These are phyloP conservation scores for Wickerhamomyces bovis DNA, from an alignment of 805 yeast species.

Conservation along the genomic window DNA sequence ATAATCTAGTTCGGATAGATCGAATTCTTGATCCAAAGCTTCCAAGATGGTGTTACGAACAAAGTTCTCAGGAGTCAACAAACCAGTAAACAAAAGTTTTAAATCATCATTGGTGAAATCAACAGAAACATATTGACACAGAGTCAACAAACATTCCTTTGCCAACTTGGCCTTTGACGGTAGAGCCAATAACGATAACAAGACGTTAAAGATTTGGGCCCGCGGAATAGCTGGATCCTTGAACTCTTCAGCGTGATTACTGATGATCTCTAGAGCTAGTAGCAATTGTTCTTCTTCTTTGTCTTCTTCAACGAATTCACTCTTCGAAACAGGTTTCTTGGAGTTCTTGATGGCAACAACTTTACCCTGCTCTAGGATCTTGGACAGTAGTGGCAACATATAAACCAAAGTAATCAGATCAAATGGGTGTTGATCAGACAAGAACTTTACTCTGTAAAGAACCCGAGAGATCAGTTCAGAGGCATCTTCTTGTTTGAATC, in stretches of 20 bases:
- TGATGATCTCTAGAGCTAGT: slow-evolving; percentile 69
- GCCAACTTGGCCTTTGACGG: slow-evolving; percentile 77
- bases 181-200: slow-evolving; percentile 61
- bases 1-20: slow-evolving; percentile 37
- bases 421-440: slow-evolving; percentile 66
- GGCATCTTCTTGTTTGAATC: slow-evolving; percentile 45
- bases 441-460: slow-evolving; percentile 67
- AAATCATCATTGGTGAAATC: slow-evolving; percentile 54
- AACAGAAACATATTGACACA: slow-evolving; percentile 72
- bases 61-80: slow-evolving; percentile 57
- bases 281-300: slow-evolving; percentile 84
- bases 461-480: slow-evolving; percentile 54
- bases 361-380: slow-evolving; percentile 64
- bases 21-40: slow-evolving; percentile 78
- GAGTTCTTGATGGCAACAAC: slow-evolving; percentile 46
- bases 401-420: slow-evolving; percentile 67
- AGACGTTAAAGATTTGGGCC: slow-evolving; percentile 49
- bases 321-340: slow-evolving; percentile 44
- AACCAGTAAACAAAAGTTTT: slow-evolving; percentile 45
- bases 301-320: slow-evolving; percentile 75
- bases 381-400: slow-evolving; percentile 65
- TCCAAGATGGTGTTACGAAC: slow-evolving; percentile 80
- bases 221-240: slow-evolving; percentile 67
- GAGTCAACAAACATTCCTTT: slow-evolving; percentile 73
- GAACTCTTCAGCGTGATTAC: slow-evolving; percentile 63